Evolutionary conservation across 2,329 filamentous ascomycete species (phyloP).

Genomic region (Talaromyces sp.): DNA sequence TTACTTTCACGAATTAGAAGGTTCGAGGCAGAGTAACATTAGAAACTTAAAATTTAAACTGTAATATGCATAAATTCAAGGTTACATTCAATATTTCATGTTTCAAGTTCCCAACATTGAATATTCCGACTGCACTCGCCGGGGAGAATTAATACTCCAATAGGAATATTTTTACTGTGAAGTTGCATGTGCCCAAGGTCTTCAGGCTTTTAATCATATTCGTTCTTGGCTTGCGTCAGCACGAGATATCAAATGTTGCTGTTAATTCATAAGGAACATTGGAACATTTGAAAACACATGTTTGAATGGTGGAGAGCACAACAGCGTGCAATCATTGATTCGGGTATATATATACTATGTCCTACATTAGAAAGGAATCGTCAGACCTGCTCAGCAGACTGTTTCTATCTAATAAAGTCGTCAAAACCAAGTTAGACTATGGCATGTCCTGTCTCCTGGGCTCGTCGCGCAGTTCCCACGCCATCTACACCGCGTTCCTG

Average conservation of each 20-base stretch:
- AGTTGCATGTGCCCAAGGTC: too few relatives aligned
- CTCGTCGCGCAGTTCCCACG: constrained; percentile 31
- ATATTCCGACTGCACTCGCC: not conserved
- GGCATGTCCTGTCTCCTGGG: constrained; percentile 8
- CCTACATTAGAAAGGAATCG: not conserved
- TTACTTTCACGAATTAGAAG: too few relatives aligned
- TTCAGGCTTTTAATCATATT: too few relatives aligned
- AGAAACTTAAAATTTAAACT: too few relatives aligned
- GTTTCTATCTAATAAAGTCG: not conserved
- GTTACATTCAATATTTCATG: not conserved
- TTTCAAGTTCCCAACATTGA: not conserved
- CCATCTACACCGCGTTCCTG: constrained; percentile 77
- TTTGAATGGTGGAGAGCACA: too few relatives aligned
- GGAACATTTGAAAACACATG: too few relatives aligned
- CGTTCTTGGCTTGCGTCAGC: too few relatives aligned
- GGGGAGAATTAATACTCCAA: not conserved
- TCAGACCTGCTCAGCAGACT: not conserved
- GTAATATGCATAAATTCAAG: too few relatives aligned
- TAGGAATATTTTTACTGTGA: not conserved
- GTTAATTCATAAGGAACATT: too few relatives aligned
- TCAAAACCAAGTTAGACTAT: constrained; percentile 3
- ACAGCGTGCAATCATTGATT: not conserved
- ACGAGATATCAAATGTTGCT: too few relatives aligned
- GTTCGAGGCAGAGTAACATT: too few relatives aligned
- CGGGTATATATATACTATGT: not conserved